Conservation (phyloP, 1,284 basidiomycete species). For the Neonothopanus nambi region DNA sequence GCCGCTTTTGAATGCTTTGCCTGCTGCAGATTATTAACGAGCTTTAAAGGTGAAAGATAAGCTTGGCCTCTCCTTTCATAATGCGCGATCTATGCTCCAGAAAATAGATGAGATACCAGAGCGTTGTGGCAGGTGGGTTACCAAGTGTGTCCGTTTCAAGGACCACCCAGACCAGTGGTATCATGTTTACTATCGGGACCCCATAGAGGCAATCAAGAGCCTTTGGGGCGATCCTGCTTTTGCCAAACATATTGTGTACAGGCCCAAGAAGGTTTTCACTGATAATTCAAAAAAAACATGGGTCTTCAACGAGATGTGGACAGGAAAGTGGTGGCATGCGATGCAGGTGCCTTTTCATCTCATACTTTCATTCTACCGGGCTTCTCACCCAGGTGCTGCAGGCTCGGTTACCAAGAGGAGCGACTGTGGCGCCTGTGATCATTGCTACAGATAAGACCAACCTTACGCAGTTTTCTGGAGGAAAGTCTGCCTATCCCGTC, state of each 20-base stretch:
- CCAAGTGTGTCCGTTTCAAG: conserved; percentile 2
- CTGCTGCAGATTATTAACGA: neutral
- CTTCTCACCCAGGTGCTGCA: conserved; percentile 2
- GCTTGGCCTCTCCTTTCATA: conserved; percentile 1
- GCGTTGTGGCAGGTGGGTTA: conserved; percentile 10
- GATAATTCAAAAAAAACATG: neutral
- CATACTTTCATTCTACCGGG: neutral
- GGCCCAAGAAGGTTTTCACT: conserved; percentile 1
- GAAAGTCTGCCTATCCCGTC: conserved; percentile 24
- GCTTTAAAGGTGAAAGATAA: conserved; percentile 8
- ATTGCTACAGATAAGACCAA: too few species aligned
- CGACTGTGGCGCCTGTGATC: conserved; percentile 21
- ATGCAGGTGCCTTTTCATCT: conserved; percentile 20
- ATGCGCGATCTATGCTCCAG: neutral
- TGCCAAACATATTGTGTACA: conserved; percentile 13
- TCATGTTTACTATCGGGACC: conserved; percentile 20
- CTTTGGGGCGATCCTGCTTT: conserved; percentile 21
- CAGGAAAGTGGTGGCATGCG: conserved; percentile 22
- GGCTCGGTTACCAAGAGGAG: conserved; percentile 18
- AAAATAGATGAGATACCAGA: conserved; percentile 9
- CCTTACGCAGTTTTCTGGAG: conserved; percentile 21
- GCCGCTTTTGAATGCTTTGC: neutral
- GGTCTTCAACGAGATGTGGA: conserved; percentile 23
- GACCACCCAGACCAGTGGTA: conserved; percentile 12
- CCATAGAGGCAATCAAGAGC: conserved; percentile 16